phyloP scores from a whole-genome alignment of 2,329 filamentous ascomycete genomes.

The Pleoardoris graminearum region DNA sequence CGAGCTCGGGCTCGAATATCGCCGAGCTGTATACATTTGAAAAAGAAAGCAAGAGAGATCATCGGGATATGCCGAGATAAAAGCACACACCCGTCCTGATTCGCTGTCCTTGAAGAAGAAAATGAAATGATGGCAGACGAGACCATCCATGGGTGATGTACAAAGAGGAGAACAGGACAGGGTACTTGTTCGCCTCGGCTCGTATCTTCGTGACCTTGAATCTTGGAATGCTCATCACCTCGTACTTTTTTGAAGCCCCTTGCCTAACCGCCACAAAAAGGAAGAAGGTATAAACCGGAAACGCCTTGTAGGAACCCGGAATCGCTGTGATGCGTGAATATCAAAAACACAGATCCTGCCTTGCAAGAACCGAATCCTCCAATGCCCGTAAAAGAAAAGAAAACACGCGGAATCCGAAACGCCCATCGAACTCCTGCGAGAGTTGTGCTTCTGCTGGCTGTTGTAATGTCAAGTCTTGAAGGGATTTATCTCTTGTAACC shows the following conservation, averaged over 20 bases:
- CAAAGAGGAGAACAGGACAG: slow-evolving; percentile 20
- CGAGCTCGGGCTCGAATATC: neutral
- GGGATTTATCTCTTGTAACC: too few relatives aligned
- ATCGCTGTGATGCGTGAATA: slow-evolving; percentile 40
- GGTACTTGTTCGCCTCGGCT: slow-evolving; percentile 16
- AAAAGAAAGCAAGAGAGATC: neutral
- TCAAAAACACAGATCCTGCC: slow-evolving; percentile 14
- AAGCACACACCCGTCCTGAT: neutral
- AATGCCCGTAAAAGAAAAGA: neutral
- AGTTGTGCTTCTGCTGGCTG: neutral
- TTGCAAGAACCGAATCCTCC: slow-evolving; percentile 5
- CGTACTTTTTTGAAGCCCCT: slow-evolving; percentile 33
- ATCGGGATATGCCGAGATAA: neutral
- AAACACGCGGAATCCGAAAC: neutral
- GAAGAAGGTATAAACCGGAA: slow-evolving; percentile 12
- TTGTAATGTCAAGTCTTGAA: neutral
- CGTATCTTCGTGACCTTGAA: slow-evolving; percentile 32
- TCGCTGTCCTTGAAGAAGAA: neutral
- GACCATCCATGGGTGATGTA: slow-evolving; percentile 18
- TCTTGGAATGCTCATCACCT: slow-evolving; percentile 30
- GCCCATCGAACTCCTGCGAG: neutral
- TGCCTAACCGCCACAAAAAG: neutral
- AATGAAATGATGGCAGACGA: neutral
- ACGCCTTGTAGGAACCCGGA: slow-evolving; percentile 35
- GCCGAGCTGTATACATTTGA: neutral